phyloP scores from a whole-genome alignment of 768 basidiomycete genomes.

The Trametes coccinea region DNA sequence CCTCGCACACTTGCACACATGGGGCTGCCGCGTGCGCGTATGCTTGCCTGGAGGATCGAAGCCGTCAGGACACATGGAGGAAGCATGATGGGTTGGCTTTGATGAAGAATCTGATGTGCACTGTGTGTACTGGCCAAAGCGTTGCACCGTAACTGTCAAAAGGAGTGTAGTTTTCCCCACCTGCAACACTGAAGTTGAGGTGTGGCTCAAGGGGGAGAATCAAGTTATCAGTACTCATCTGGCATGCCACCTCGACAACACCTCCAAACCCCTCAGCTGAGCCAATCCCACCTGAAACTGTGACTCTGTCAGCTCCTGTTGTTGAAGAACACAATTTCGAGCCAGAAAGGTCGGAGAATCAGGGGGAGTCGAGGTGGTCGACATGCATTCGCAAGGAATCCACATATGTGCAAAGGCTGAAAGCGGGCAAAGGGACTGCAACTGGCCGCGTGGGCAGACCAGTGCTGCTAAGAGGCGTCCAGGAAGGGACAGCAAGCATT shows the following conservation, averaged over 20 bases:
- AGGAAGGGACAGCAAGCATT: conserved; percentile 1
- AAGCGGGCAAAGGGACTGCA: conserved; percentile 4
- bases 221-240: not conserved
- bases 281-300: too few relatives aligned
- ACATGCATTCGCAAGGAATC: conserved; percentile 3
- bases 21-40: conserved; percentile 15
- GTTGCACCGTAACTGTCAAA: conserved; percentile 29
- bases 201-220: conserved; percentile 19
- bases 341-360: not conserved
- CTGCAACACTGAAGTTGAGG: conserved; percentile 5
- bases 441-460: not conserved
- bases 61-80: conserved; percentile 1
- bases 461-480: conserved; percentile 7
- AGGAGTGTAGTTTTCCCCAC: conserved; percentile 25
- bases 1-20: conserved; percentile 20
- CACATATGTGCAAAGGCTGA: not conserved
- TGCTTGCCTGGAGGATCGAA: conserved; percentile 7
- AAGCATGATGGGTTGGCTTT: conserved; percentile 16
- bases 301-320: too few relatives aligned
- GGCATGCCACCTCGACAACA: not conserved
- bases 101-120: too few relatives aligned
- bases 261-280: too few relatives aligned
- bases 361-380: conserved; percentile 1
- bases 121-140: conserved; percentile 37
- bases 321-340: not conserved